Conservation (phyloP, 306 rosid genomes). For the Canavalia gladiata region DNA sequence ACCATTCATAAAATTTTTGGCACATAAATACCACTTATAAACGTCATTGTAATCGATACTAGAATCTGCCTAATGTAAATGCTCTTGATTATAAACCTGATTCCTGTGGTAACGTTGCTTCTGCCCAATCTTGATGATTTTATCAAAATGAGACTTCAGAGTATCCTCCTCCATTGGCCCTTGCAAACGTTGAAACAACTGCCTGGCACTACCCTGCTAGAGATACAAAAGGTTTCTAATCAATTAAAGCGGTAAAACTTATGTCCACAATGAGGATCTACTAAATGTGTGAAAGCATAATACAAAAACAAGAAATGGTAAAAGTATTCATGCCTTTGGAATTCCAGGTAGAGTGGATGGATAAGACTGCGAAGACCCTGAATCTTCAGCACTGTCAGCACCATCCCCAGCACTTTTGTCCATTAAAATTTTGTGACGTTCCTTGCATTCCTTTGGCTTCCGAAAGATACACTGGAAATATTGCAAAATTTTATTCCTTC, state of each 20-base stretch:
- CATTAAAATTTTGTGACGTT: constrained; percentile 93
- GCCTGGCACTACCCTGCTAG: constrained; percentile 98
- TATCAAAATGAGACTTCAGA: constrained; percentile 92
- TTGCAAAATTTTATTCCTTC: constrained; percentile 37
- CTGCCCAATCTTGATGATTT: constrained; percentile 91
- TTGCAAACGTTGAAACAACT: constrained; percentile 93
- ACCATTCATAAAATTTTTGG: background rate
- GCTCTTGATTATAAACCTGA: constrained; percentile 72
- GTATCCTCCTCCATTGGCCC: constrained; percentile 99
- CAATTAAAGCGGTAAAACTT: constrained; percentile 45
- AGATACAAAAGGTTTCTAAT: constrained; percentile 33
- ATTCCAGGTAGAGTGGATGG: constrained; percentile 97
- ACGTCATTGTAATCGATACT: constrained; percentile 22
- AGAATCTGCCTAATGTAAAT: constrained; percentile 20
- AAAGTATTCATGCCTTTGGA: constrained; percentile 82
- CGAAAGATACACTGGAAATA: constrained; percentile 85
- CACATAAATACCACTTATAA: constrained; percentile 5
- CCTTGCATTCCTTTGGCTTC: constrained; percentile 96
- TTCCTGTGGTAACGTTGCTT: constrained; percentile 74
- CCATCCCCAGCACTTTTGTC: constrained; percentile 92
- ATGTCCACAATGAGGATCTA: constrained; percentile 24
- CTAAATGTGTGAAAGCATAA: background rate
- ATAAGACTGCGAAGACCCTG: constrained; percentile 98
- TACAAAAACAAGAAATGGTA: constrained; percentile 18
- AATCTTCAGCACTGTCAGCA: constrained; percentile 98